Base-by-base conservation (phyloP, 2,329 filamentous ascomycete genomes). In the Reticulascus tulasneorum region DNA sequence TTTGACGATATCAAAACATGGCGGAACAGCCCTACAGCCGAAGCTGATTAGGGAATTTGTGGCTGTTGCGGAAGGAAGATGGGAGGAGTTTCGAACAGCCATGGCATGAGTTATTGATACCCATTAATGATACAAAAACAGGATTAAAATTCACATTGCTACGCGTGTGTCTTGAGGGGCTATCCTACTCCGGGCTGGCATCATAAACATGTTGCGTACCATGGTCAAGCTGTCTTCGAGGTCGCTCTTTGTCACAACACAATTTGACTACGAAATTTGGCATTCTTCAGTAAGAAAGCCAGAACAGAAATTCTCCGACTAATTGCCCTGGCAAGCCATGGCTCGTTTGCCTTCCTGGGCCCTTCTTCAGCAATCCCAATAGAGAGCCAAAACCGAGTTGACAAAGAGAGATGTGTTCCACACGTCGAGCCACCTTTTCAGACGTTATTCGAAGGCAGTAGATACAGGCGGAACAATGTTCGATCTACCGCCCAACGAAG, bases 361-460 rank as follows among this genome's bases (percentile, higher is more conserved):
- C n/a, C n/a, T n/a, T n/a, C 19, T 35, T 18, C 25, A n/a, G n/a
- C 15, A 18, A 18, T 12, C 15, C 8, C 15, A 19, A 22, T 5
- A 20, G 7, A 12, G 11, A 18, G 10, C 15, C 9, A 12, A 16
- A 12, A 22, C 10, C 13, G 9, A 15, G 4, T 18, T 27, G 20
- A 32, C n/a, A n/a, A n/a, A 22, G 35, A 36, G 33, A 51, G 52
- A 69, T 86, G 81, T 86, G 76, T 79, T 42, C 81, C 75, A 80
- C 79, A 79, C 80, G 82, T 86, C 84, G 84, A 88, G 83, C 84
- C 72, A 80, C 83, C 80, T 80, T 79, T 77, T 86, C 84, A 87
- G 71, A 71, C 60, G 63, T 65, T 64, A 81, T 77, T 88, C 83
- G 75, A 85, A 81, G 81, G 83, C 80, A 86, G 84, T 82, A 88